Conservation (phyloP, 139 green algal species). For the Monoraphidium neglectum region DNA sequence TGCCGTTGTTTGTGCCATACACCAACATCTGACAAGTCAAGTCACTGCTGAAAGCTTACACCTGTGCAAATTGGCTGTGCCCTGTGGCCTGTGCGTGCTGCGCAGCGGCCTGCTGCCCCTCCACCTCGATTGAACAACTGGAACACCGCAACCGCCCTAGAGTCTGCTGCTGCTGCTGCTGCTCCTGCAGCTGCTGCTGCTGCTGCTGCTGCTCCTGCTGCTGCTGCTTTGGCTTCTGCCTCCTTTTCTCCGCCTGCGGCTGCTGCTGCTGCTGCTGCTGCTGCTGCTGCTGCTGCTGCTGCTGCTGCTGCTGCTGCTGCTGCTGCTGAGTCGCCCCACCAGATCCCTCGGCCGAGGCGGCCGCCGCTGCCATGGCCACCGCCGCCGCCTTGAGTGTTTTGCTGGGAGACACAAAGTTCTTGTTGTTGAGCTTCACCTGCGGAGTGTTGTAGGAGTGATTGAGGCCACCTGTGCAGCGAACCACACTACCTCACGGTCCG, state of each 20-base stretch:
- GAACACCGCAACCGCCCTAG: no score
- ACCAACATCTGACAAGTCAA: no score
- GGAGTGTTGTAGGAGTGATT: neutral
- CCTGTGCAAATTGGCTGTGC: constrained; percentile 27
- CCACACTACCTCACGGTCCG: neutral
- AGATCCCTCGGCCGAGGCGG: neutral
- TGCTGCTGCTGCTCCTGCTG: constrained; percentile 14
- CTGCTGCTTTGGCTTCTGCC: constrained; percentile 2
- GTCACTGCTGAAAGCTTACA: neutral
- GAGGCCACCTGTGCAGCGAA: neutral
- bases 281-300: constrained; percentile 13
- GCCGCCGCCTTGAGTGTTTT: no score
- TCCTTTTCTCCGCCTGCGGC: neutral
- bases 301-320: neutral
- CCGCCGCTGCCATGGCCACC: neutral
- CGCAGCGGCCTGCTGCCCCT: constrained; percentile 3
- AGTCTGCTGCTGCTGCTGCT: constrained; percentile 27
- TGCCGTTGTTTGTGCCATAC: no score
- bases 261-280: constrained; percentile 8
- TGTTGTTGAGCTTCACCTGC: constrained; percentile 17
- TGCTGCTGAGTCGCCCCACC: neutral
- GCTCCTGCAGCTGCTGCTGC: constrained; percentile 14
- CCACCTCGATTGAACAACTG: neutral
- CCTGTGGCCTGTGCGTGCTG: constrained; percentile 30
- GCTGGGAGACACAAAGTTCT: neutral